A percentile compares a stretch with the other conserved stretches of the same genome.
Conservation (phyloP, 129 eudicot species). For the Lactuca sativa region DNA sequence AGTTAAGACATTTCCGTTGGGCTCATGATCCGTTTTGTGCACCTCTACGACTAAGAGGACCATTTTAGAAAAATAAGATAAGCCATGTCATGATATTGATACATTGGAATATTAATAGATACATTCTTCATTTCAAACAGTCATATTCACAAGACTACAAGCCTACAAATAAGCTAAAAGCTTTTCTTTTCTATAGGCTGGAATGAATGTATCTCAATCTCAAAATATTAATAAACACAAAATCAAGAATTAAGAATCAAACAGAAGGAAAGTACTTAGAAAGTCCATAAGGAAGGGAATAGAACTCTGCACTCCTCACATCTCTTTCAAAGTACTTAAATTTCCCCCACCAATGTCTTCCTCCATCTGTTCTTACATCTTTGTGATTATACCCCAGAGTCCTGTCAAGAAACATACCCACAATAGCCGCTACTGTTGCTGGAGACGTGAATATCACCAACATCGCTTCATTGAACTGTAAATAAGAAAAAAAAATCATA, state of each 20-base stretch:
- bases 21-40: too few relatives aligned
- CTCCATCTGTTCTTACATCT: constrained; percentile 59
- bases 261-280: constrained; percentile 78
- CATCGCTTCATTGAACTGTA: constrained; percentile 72
- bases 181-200: background rate
- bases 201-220: background rate
- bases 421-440: constrained; percentile 59
- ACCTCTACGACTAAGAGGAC: background rate
- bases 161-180: constrained; percentile 12
- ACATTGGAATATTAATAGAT: background rate
- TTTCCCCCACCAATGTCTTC: constrained; percentile 94
- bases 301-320: constrained; percentile 80
- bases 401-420: constrained; percentile 60
- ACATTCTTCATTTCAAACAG: background rate
- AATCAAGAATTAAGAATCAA: constrained; percentile 18
- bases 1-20: too few relatives aligned
- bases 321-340: constrained; percentile 62
- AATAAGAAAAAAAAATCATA: background rate
- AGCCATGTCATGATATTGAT: too few relatives aligned
- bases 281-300: constrained; percentile 72
- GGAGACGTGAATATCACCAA: constrained; percentile 85
- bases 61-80: background rate
- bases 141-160: constrained; percentile 25
- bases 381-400: constrained; percentile 54
- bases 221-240: background rate